These are phyloP conservation scores for Penicillium antarcticum DNA, from an alignment of 495 filamentous ascomycete species.

Conservation along the genomic window DNA sequence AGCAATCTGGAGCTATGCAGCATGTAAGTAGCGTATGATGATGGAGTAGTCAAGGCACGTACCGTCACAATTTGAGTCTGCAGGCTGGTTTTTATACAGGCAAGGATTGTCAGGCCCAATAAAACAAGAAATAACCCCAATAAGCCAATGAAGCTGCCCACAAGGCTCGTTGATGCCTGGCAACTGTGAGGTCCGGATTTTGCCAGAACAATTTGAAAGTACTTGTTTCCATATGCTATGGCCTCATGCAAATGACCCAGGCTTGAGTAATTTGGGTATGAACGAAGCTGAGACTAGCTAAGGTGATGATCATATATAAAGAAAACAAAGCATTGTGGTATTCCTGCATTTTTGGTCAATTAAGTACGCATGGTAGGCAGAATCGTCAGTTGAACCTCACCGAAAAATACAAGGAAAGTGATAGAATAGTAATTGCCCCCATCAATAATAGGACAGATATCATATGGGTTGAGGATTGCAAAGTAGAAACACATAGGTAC, in stretches of 20 bases:
- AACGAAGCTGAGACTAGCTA: neutral
- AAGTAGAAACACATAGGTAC: constrained; percentile 8
- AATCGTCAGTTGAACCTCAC: neutral
- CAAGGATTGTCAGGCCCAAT: constrained; percentile 6
- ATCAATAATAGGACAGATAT: constrained; percentile 7
- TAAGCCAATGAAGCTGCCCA: constrained; percentile 3
- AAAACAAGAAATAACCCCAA: constrained; percentile 1
- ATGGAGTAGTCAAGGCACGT: constrained; percentile 4
- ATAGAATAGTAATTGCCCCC: constrained; percentile 5
- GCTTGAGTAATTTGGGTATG: constrained; percentile 1
- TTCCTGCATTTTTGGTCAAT: constrained; percentile 5
- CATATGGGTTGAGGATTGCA: constrained; percentile 2
- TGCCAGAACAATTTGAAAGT: constrained; percentile 3
- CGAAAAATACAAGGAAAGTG: constrained; percentile 4
- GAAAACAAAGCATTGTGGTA: neutral
- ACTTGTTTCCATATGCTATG: constrained; percentile 5
- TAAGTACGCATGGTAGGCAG: neutral
- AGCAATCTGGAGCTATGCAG: constrained; percentile 4
- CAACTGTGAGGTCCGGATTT: neutral
- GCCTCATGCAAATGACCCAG: constrained; percentile 1
- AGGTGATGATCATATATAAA: constrained; percentile 2
- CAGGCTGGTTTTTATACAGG: constrained; percentile 4
- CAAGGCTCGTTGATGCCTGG: constrained; percentile 3
- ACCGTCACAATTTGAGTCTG: constrained; percentile 5
- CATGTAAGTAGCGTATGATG: constrained; percentile 1